Conservation (phyloP, 805 yeast species). For the Lachancea mirantina region DNA sequence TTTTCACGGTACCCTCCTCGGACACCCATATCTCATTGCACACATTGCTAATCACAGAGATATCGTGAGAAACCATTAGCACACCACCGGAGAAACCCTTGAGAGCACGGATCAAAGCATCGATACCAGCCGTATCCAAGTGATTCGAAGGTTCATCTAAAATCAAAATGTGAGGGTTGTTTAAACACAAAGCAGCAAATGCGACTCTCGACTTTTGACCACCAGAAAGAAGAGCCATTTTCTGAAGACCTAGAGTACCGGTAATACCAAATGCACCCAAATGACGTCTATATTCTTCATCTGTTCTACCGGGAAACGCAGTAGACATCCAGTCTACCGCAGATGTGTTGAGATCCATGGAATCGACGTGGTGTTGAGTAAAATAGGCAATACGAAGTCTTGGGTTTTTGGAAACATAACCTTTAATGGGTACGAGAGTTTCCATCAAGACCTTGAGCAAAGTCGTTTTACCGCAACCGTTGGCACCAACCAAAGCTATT, state of each 20-base stretch:
- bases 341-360: conserved; percentile 79
- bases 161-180: conserved; percentile 83
- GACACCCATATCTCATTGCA: conserved; percentile 95
- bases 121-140: conserved; percentile 95
- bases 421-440: conserved; percentile 62
- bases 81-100: conserved; percentile 90
- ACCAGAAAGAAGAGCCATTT: conserved; percentile 84
- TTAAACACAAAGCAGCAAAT: conserved; percentile 87
- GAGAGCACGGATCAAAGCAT: conserved; percentile 88
- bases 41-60: conserved; percentile 76
- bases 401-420: conserved; percentile 72
- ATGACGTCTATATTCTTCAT: conserved; percentile 94
- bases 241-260: conserved; percentile 87
- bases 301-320: conserved; percentile 86
- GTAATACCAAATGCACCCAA: conserved; percentile 96
- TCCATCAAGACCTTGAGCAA: conserved; percentile 82
- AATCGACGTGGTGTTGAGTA: conserved; percentile 97
- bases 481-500: conserved; percentile 96
- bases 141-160: conserved; percentile 98
- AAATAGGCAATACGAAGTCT: conserved; percentile 91
- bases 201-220: conserved; percentile 99
- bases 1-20: conserved; percentile 72
- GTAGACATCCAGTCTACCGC: conserved; percentile 94
- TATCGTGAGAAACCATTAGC: conserved; percentile 97
- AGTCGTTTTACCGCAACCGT: conserved; percentile 99